These are phyloP conservation scores for Akanthomyces lecanii DNA, from an alignment of 2,329 filamentous ascomycete species.

Conservation along the genomic window DNA sequence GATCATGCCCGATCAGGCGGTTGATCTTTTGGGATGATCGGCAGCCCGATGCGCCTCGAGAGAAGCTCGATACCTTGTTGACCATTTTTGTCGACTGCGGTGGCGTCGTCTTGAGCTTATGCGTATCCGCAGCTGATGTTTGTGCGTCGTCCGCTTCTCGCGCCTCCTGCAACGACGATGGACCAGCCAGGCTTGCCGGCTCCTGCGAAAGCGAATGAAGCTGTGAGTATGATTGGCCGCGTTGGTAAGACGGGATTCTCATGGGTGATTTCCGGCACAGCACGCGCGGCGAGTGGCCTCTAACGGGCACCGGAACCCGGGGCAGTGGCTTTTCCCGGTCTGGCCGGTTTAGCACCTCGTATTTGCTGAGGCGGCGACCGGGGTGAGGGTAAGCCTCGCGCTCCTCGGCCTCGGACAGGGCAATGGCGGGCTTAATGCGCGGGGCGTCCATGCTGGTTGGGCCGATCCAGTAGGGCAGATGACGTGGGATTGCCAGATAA, in stretches of 20 bases:
- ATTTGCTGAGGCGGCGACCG: constrained; percentile 14
- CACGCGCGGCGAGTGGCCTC: background rate
- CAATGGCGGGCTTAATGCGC: constrained; percentile 13
- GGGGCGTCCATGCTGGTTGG: constrained; percentile 4
- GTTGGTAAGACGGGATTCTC: background rate
- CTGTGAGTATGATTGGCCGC: background rate
- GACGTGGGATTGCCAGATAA: background rate
- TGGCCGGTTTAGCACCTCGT: background rate
- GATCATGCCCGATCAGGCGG: constrained; percentile 38
- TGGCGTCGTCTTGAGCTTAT: background rate
- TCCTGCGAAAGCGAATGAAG: background rate
- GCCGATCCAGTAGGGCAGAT: background rate
- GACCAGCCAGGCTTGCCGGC: background rate
- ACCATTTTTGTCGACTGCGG: background rate
- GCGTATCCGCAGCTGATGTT: background rate
- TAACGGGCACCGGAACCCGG: background rate
- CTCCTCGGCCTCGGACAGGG: constrained; percentile 11
- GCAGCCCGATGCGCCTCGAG: constrained; percentile 20
- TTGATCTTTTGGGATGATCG: constrained; percentile 37
- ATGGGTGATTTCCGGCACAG: background rate
- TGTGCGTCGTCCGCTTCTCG: background rate
- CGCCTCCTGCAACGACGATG: background rate
- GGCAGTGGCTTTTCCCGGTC: constrained; percentile 8
- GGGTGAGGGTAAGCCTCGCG: constrained; percentile 14
- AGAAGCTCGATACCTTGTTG: background rate